Evolutionary conservation across 2,329 filamentous ascomycete genomes (phyloP).

Genomic region (Fusarium poae): DNA sequence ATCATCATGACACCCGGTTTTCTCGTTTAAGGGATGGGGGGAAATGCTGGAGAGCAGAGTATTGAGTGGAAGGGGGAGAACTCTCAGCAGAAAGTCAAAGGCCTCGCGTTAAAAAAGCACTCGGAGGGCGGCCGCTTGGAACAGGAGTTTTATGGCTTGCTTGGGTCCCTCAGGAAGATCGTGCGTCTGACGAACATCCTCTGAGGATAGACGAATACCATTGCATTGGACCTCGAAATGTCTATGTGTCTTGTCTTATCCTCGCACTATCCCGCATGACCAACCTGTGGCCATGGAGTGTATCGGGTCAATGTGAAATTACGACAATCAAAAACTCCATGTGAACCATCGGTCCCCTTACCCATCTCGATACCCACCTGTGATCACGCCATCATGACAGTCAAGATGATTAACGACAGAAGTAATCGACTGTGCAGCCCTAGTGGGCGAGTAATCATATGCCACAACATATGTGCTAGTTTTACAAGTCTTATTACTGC

Average conservation of each 20-base stretch:
- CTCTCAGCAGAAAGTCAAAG: conserved; percentile 50
- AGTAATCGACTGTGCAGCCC: neutral
- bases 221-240: conserved; percentile 54
- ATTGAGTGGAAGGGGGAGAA: conserved; percentile 42
- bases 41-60: conserved; percentile 36
- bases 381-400: conserved; percentile 9
- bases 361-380: neutral
- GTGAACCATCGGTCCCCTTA: conserved; percentile 15
- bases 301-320: conserved; percentile 39
- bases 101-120: conserved; percentile 55
- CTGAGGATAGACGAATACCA: conserved; percentile 60
- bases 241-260: conserved; percentile 34
- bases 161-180: conserved; percentile 59
- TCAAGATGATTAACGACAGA: neutral
- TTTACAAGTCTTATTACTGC: conserved; percentile 52
- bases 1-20: conserved; percentile 43
- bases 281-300: conserved; percentile 28
- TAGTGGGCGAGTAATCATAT: neutral
- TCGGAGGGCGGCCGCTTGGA: conserved; percentile 60
- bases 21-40: conserved; percentile 45
- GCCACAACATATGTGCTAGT: conserved; percentile 22
- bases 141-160: conserved; percentile 62
- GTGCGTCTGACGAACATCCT: conserved; percentile 59
- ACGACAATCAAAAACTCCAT: conserved; percentile 34
- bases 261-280: conserved; percentile 24